These are phyloP conservation scores for Lathyrus sativus DNA, from an alignment of 306 rosid genomes.

Conservation along the genomic window DNA sequence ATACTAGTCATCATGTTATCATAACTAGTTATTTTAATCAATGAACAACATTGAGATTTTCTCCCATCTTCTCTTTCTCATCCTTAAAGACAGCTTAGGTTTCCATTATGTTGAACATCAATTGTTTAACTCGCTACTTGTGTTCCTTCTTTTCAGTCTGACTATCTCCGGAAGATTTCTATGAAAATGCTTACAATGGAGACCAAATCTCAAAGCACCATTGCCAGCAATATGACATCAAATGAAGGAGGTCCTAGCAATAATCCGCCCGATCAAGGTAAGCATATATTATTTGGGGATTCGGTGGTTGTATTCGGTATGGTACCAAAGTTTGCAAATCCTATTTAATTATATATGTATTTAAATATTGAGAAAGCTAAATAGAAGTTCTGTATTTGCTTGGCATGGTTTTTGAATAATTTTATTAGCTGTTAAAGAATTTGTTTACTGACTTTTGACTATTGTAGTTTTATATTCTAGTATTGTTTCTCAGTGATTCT, in stretches of 20 bases:
- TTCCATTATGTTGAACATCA: constrained; percentile 8
- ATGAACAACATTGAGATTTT: not conserved
- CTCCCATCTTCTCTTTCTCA: no score
- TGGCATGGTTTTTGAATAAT: constrained; percentile 46
- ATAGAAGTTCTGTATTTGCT: constrained; percentile 40
- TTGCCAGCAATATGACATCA: constrained; percentile 42
- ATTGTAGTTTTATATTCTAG: constrained; percentile 36
- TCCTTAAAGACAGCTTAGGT: constrained; percentile 1
- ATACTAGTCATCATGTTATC: not conserved
- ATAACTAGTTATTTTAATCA: not conserved
- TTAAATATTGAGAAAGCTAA: constrained; percentile 6
- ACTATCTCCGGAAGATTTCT: constrained; percentile 48
- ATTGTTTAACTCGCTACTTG: not conserved
- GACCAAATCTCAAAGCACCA: constrained; percentile 50
- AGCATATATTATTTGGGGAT: constrained; percentile 31
- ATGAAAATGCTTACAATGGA: constrained; percentile 58
- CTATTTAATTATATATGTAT: constrained; percentile 11
- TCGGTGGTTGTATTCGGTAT: constrained; percentile 6
- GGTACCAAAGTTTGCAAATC: constrained; percentile 5
- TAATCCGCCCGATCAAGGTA: constrained; percentile 64
- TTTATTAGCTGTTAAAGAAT: constrained; percentile 45
- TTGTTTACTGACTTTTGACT: constrained; percentile 57
- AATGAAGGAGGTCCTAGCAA: constrained; percentile 55
- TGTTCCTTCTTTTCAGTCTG: constrained; percentile 40
- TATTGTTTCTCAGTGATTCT: not conserved